A percentile compares a stretch with the other conserved stretches of the same genome.
Evolutionary conservation across 1,284 basidiomycete species (phyloP).

Genomic region (Agroathelia rolfsii): DNA sequence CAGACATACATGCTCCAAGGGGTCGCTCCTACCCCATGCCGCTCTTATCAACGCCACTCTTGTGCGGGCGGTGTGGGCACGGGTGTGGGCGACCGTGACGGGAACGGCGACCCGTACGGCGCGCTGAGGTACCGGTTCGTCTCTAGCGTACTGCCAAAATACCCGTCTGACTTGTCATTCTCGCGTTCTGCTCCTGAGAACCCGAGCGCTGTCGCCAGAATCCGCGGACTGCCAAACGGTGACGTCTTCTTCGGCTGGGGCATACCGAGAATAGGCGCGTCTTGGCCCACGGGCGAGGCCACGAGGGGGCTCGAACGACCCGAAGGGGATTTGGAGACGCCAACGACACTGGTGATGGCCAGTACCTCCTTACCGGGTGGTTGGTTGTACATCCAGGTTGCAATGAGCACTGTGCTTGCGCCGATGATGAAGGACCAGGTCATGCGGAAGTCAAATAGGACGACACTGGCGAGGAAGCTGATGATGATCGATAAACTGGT

Average conservation of each 20-base stretch:
- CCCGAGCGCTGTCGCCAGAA: conserved; percentile 36
- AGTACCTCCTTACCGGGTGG: conserved; percentile 41
- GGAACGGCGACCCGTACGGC: conserved; percentile 58
- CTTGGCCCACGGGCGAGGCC: conserved; percentile 39
- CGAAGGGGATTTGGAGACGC: too few species aligned
- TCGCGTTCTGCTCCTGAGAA: conserved; percentile 21
- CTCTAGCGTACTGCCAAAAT: conserved; percentile 40
- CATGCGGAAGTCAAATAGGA: conserved; percentile 82
- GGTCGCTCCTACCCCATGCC: too few species aligned
- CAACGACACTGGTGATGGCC: conserved; percentile 26
- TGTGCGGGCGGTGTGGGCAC: conserved; percentile 22
- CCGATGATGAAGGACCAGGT: conserved; percentile 83
- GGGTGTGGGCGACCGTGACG: conserved; percentile 50
- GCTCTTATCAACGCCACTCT: conserved; percentile 11
- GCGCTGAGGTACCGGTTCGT: conserved; percentile 49
- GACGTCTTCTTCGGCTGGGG: conserved; percentile 32
- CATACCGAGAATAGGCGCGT: conserved; percentile 50
- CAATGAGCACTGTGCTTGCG: conserved; percentile 72
- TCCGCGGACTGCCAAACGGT: conserved; percentile 40
- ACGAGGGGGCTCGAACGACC: conserved; percentile 31
- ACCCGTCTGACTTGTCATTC: conserved; percentile 17
- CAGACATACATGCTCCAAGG: too few species aligned
- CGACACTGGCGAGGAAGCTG: conserved; percentile 86
- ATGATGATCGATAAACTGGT: conserved; percentile 90
- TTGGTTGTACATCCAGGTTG: conserved; percentile 85